These are phyloP conservation scores for Metarhizium album DNA, from an alignment of 2,329 filamentous ascomycete species.

Conservation along the genomic window DNA sequence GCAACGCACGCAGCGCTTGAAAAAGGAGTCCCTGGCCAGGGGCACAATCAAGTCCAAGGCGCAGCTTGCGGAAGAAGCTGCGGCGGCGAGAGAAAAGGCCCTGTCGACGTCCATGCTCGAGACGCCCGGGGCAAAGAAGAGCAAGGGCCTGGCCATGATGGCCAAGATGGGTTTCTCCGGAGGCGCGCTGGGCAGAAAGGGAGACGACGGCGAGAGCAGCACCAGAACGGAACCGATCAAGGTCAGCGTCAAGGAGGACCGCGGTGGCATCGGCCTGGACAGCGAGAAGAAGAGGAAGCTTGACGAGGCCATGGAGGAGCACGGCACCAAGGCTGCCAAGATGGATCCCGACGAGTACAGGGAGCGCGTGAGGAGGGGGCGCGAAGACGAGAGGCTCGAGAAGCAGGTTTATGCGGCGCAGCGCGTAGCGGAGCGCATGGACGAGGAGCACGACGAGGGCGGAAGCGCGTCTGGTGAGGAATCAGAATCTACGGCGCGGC, in stretches of 20 bases:
- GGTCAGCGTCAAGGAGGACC: conserved; percentile 65
- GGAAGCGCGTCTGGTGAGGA: conserved; percentile 10
- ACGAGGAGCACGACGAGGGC: conserved; percentile 36
- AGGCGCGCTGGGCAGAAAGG: conserved; percentile 54
- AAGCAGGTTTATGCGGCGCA: conserved; percentile 66
- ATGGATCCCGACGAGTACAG: conserved; percentile 61
- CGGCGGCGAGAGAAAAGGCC: conserved; percentile 60
- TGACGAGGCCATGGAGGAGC: conserved; percentile 49
- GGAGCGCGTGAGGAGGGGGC: conserved; percentile 58
- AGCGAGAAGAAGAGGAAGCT: conserved; percentile 71
- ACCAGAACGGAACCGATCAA: conserved; percentile 58
- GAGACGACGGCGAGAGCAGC: conserved; percentile 30
- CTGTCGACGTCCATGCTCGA: conserved; percentile 65
- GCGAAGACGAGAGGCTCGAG: conserved; percentile 58
- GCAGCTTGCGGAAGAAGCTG: conserved; percentile 66
- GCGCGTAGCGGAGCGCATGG: conserved; percentile 69
- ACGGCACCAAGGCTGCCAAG: conserved; percentile 47
- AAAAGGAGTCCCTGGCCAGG: conserved; percentile 56
- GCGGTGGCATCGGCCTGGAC: conserved; percentile 75
- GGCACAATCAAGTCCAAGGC: conserved; percentile 68
- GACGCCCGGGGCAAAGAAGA: conserved; percentile 43
- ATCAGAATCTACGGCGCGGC: conserved; percentile 30
- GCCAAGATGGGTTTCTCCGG: conserved; percentile 88
- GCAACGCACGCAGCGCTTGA: conserved; percentile 41
- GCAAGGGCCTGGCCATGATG: conserved; percentile 95